Base-by-base conservation (phyloP, 371 early-diverging fungal species). In the Mucor indicus region DNA sequence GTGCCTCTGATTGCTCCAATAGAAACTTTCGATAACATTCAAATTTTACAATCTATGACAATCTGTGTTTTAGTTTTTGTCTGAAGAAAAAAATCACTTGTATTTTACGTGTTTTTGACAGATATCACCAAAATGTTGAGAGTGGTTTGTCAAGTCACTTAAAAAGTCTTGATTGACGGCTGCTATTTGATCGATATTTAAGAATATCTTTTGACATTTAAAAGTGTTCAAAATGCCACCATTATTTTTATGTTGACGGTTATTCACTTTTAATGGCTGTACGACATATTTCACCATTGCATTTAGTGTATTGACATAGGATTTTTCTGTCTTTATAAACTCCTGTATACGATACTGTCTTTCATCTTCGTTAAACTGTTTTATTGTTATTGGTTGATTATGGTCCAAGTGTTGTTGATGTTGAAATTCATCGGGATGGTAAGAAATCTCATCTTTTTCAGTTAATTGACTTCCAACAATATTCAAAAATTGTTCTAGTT, bases 1-100 rank as follows among this genome's bases (percentile, higher is more conserved):
- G 68, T 12, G 73, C 72, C 32, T 61, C 62, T 20, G 55, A 32
- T 39, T 64, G 60, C 24, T 63, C 70, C 23, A 70, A 44, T 13
- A 67, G 42, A 50, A 69, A 76, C 29, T 68, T 69, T 47, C 73
- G 41, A 45, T 76, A 76, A 27, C 77, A 76, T 30, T 67, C 70
- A 46, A 72, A 68, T 24, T 61, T 55, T 22, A 41, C 48, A 39
- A 71, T 66, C 71, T 70, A 44, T 41, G 42, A 23, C 16, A 59
- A 38, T n/a, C n/a, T n/a, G n/a, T n/a, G n/a, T n/a, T n/a, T n/a
- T n/a, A n/a, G n/a, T n/a, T n/a, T n/a, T n/a, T n/a, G n/a, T n/a
- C n/a, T n/a, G n/a, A 44, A 46, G 22, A 44, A 27, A 27, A 27
- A 27, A 27, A 27, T 27, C 7, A 11, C 7, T 27, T 27, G 29